Percentiles rank a stretch among this genome's conserved stretches.
phyloP scores from a whole-genome alignment of 1,284 basidiomycete genomes.

The Pholiota adiposa region DNA sequence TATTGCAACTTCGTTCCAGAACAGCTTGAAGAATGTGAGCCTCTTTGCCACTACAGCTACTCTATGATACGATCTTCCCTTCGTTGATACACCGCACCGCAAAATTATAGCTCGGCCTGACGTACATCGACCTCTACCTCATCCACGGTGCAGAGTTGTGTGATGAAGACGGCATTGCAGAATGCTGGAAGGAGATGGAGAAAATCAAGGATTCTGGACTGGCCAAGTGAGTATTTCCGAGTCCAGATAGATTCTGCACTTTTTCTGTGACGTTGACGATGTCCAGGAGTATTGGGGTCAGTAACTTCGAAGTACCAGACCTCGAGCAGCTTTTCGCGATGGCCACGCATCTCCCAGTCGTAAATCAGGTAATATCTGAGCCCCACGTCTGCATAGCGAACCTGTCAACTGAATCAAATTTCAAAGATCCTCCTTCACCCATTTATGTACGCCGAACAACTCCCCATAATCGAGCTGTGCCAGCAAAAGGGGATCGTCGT shows the following conservation, averaged over 20 bases:
- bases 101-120: constrained; percentile 56
- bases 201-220: constrained; percentile 57
- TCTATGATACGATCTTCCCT: too few relatives aligned
- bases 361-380: constrained; percentile 64
- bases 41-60: background rate
- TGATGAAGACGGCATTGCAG: constrained; percentile 48
- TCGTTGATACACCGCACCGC: too few relatives aligned
- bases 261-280: background rate
- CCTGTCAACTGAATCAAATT: too few relatives aligned
- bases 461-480: constrained; percentile 62
- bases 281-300: constrained; percentile 72
- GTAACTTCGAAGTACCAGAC: constrained; percentile 65
- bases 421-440: constrained; percentile 75
- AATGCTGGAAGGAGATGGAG: constrained; percentile 67
- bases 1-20: constrained; percentile 54
- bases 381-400: too few relatives aligned
- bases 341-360: constrained; percentile 63
- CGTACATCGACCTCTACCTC: constrained; percentile 74
- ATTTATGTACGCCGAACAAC: constrained; percentile 63
- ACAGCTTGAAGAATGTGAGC: constrained; percentile 60
- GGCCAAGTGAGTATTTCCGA: constrained; percentile 46
- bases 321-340: constrained; percentile 57
- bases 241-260: background rate
- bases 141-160: constrained; percentile 59
- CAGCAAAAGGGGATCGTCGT: constrained; percentile 61